Conservation (phyloP, 2,329 filamentous ascomycete species). For the Ceratocystis albifundus region DNA sequence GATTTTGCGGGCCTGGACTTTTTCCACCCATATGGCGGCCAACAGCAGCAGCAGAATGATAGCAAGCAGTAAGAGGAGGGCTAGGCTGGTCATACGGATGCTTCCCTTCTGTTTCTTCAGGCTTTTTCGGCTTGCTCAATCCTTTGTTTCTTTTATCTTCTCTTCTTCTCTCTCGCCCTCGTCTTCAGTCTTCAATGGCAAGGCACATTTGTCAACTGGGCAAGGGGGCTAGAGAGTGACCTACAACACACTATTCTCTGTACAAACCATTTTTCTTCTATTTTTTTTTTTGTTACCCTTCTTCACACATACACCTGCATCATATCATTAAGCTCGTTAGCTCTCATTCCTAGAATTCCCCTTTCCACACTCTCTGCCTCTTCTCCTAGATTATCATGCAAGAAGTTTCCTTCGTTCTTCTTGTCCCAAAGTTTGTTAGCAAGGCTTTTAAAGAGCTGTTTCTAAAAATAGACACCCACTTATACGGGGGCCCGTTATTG, state of each 20-base stretch:
- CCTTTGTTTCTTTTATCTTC: neutral
- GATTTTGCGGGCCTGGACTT: neutral
- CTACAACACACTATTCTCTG: slow-evolving; percentile 25
- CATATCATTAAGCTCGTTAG: slow-evolving; percentile 13
- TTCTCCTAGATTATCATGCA: neutral
- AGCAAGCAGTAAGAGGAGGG: neutral
- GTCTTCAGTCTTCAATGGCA: neutral
- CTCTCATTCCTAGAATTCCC: slow-evolving; percentile 24
- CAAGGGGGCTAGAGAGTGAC: neutral
- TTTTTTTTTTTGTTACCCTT: slow-evolving; percentile 29
- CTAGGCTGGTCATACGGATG: neutral
- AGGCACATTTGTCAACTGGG: neutral
- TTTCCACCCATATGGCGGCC: neutral
- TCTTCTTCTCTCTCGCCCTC: neutral
- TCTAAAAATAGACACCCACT: slow-evolving; percentile 12
- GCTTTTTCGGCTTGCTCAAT: neutral
- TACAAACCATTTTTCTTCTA: slow-evolving; percentile 26
- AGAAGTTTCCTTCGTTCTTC: neutral
- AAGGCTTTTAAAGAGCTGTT: neutral
- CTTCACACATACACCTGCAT: slow-evolving; percentile 24
- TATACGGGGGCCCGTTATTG: neutral
- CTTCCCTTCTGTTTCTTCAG: neutral
- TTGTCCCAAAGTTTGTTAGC: neutral
- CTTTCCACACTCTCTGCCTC: slow-evolving; percentile 26
- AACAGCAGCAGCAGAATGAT: neutral